Evolutionary conservation across 1,284 basidiomycete genomes (phyloP).

Genomic region (Tausonia pullulans): DNA sequence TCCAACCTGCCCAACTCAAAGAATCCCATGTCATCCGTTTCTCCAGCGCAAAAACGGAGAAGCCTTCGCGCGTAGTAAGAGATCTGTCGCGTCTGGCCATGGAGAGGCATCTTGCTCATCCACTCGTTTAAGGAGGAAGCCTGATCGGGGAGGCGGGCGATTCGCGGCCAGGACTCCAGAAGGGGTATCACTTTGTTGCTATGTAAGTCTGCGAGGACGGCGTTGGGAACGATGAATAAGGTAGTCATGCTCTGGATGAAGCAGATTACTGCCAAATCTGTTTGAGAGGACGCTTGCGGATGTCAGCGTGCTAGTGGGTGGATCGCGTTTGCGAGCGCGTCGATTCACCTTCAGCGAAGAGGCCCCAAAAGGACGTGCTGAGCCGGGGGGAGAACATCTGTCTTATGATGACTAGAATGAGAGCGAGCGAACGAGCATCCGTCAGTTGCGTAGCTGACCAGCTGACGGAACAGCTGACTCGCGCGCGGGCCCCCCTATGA

Average conservation of each 20-base stretch:
- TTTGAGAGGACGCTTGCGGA: too few species aligned
- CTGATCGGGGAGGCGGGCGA: constrained; percentile 6
- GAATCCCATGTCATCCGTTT: constrained; percentile 6
- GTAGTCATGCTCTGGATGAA: constrained; percentile 11
- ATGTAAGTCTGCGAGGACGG: constrained; percentile 1
- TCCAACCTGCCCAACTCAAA: background rate
- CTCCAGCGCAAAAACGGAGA: constrained; percentile 7
- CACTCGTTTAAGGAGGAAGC: too few species aligned
- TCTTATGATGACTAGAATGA: background rate
- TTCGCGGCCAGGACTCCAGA: constrained; percentile 6
- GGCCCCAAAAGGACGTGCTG: constrained; percentile 13
- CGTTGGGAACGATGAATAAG: constrained; percentile 6
- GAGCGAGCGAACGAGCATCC: too few species aligned
- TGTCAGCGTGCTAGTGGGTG: too few species aligned
- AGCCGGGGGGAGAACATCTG: background rate
- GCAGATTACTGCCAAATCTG: constrained; percentile 14
- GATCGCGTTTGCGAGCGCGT: too few species aligned
- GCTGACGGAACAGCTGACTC: too few species aligned
- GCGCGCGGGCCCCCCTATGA: background rate
- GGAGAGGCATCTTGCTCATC: too few species aligned
- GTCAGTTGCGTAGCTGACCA: too few species aligned
- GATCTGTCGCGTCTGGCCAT: background rate
- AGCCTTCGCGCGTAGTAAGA: background rate
- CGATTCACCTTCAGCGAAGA: constrained; percentile 9
- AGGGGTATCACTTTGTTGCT: background rate